Conservation (phyloP, 805 yeast species). For the Candida sonorensis region DNA sequence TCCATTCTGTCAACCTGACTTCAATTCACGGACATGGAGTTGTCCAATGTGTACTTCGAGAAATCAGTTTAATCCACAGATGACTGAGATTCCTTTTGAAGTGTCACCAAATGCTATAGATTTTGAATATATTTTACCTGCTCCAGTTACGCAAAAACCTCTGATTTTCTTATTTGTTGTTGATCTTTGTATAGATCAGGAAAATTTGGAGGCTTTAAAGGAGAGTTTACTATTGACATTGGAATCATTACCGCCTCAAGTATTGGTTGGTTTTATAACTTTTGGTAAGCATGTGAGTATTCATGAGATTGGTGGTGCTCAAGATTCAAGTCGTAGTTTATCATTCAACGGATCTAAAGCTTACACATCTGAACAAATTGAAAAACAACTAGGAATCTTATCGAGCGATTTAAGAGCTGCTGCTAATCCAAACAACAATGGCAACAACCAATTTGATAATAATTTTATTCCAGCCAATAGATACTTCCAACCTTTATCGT, state of each 20-base stretch:
- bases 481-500: constrained; percentile 40
- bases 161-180: constrained; percentile 48
- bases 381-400: constrained; percentile 38
- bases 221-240: constrained; percentile 42
- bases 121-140: constrained; percentile 40
- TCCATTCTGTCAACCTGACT: constrained; percentile 39
- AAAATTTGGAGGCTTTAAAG: constrained; percentile 43
- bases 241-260: constrained; percentile 40
- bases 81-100: constrained; percentile 28
- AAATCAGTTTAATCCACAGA: constrained; percentile 31
- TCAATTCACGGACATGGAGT: constrained; percentile 35
- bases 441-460: constrained; percentile 14
- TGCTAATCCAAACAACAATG: constrained; percentile 2
- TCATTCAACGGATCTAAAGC: constrained; percentile 52
- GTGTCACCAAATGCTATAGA: constrained; percentile 36
- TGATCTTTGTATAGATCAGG: constrained; percentile 48
- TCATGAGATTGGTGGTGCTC: constrained; percentile 41
- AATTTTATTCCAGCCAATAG: constrained; percentile 27
- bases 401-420: constrained; percentile 25
- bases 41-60: constrained; percentile 50
- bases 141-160: constrained; percentile 24
- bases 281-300: constrained; percentile 56
- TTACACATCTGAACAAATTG: constrained; percentile 42
- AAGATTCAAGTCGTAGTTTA: constrained; percentile 28
- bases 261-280: constrained; percentile 51